These are phyloP conservation scores for Lichtheimia ramosa DNA, from an alignment of 371 early-diverging fungal genomes.

Conservation along the genomic window DNA sequence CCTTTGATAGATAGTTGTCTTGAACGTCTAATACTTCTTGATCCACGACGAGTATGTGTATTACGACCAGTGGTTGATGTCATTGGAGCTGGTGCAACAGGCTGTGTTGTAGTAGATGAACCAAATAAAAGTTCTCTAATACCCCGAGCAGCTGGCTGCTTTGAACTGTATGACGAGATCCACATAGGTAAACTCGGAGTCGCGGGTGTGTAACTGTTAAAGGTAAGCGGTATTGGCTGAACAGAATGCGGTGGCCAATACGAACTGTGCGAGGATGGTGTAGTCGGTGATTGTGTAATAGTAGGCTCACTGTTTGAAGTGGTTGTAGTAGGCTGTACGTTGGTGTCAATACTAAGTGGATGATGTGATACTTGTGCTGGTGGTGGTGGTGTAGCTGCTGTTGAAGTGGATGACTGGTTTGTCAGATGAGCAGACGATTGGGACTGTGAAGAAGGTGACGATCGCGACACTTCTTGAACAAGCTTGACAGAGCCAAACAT, in stretches of 20 bases:
- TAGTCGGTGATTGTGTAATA: neutral
- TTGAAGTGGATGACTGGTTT: neutral
- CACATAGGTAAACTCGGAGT: conserved; percentile 14
- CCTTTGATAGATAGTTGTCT: conserved; percentile 9
- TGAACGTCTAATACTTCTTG: conserved; percentile 25
- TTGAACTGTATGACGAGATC: conserved; percentile 11
- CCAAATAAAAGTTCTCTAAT: conserved; percentile 16
- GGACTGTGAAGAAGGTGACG: conserved; percentile 10
- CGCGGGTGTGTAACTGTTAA: conserved; percentile 14
- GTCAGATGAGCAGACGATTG: conserved; percentile 6
- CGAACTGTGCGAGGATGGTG: conserved; percentile 6
- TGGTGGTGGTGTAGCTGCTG: neutral
- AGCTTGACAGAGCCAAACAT: conserved; percentile 48
- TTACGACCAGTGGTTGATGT: conserved; percentile 7
- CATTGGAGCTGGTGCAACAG: conserved; percentile 21
- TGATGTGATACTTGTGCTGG: neutral
- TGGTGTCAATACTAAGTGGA: neutral
- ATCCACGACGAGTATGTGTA: conserved; percentile 22
- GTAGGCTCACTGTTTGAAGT: neutral
- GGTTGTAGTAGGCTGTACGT: neutral
- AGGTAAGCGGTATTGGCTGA: conserved; percentile 13
- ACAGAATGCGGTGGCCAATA: conserved; percentile 13
- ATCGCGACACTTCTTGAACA: conserved; percentile 52
- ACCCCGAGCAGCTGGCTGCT: conserved; percentile 11
- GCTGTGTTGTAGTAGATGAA: conserved; percentile 1